phyloP scores from a whole-genome alignment of 805 yeast species.

The Candida endomychidarum region DNA sequence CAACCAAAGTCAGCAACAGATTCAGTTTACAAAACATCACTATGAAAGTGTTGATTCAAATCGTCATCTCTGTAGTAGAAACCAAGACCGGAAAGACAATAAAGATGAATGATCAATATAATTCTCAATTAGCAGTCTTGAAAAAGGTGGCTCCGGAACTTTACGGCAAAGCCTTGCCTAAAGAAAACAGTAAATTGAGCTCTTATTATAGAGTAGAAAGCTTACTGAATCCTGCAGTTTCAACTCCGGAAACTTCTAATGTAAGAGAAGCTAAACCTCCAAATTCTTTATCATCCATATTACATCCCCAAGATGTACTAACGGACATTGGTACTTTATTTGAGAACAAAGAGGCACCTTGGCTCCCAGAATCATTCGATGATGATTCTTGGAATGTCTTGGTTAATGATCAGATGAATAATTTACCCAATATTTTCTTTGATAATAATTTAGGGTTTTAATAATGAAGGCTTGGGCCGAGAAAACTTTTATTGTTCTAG shows the following conservation, averaged over 20 bases:
- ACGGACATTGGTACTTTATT: too few species aligned
- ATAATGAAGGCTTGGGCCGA: background rate
- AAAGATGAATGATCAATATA: background rate
- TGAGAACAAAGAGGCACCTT: too few species aligned
- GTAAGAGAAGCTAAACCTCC: constrained; percentile 7
- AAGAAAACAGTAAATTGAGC: background rate
- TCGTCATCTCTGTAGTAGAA: constrained; percentile 11
- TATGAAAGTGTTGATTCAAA: constrained; percentile 14
- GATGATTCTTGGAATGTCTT: constrained; percentile 24
- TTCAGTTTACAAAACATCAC: constrained; percentile 4
- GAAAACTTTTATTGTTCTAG: too few species aligned
- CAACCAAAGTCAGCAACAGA: background rate
- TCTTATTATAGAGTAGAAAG: constrained; percentile 5
- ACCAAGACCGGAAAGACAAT: background rate
- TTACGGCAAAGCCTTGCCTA: constrained; percentile 1
- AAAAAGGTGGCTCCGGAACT: constrained; percentile 14
- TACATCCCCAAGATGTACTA: too few species aligned
- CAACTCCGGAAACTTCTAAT: background rate
- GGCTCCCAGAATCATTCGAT: too few species aligned
- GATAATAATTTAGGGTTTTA: constrained; percentile 34
- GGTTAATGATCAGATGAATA: constrained; percentile 25
- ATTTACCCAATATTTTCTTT: constrained; percentile 39
- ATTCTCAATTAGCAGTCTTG: constrained; percentile 8
- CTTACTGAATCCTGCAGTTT: background rate
- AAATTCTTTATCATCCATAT: constrained; percentile 23